These are phyloP conservation scores for Bertia moriformis DNA, from an alignment of 2,329 filamentous ascomycete genomes.

Conservation along the genomic window DNA sequence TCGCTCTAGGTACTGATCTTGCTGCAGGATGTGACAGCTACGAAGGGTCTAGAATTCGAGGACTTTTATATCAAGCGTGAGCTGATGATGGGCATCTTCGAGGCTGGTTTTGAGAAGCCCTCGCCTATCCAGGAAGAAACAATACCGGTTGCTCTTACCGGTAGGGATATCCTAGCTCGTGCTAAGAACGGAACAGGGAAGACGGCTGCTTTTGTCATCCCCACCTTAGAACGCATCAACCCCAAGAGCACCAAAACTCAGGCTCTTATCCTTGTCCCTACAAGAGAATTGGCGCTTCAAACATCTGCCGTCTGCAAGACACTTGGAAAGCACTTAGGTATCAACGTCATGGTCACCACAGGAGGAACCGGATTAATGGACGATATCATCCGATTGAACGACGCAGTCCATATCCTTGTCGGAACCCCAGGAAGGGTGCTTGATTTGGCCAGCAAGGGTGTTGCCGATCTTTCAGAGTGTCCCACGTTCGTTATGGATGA, in stretches of 20 bases:
- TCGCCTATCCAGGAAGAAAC: constrained; percentile 99
- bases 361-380: constrained; percentile 90
- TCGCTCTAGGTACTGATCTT: neutral
- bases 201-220: constrained; percentile 94
- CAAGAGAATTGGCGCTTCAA: constrained; percentile 89
- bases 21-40: constrained; percentile 83
- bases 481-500: constrained; percentile 99
- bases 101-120: constrained; percentile 95
- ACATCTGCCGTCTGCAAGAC: constrained; percentile 99
- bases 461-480: constrained; percentile 89
- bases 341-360: constrained; percentile 99
- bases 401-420: constrained; percentile 92
- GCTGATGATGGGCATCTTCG: constrained; percentile 96
- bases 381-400: constrained; percentile 87
- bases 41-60: constrained; percentile 94
- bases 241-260: constrained; percentile 93
- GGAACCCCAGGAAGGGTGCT: constrained; percentile 93
- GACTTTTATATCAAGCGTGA: constrained; percentile 91
- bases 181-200: constrained; percentile 99
- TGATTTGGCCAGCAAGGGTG: constrained; percentile 88
- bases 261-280: constrained; percentile 89
- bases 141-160: constrained; percentile 88
- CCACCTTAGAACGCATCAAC: constrained; percentile 87
- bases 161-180: constrained; percentile 84
- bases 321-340: constrained; percentile 84